phyloP scores from a whole-genome alignment of 2,329 filamentous ascomycete species.

The Amylocarpus encephaloides region DNA sequence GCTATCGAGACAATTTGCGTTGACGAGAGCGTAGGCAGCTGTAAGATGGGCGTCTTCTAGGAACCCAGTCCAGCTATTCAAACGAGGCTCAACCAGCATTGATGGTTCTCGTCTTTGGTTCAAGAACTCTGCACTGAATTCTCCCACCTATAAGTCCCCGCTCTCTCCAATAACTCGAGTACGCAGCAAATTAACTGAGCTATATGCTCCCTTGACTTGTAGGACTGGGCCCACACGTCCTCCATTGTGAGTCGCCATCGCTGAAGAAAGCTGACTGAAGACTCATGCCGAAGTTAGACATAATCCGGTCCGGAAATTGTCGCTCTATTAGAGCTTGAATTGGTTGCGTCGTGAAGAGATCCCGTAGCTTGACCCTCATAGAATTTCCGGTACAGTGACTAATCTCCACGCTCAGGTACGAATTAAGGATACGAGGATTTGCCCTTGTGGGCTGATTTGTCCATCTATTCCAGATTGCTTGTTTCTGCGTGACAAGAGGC shows the following conservation, averaged over 20 bases:
- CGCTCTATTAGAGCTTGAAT: background rate
- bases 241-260: background rate
- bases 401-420: slow-evolving; percentile 10
- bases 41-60: slow-evolving; percentile 1
- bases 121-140: background rate
- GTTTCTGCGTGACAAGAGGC: slow-evolving; percentile 7
- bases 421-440: slow-evolving; percentile 8
- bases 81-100: background rate
- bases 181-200: background rate
- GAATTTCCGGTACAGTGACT: slow-evolving; percentile 16
- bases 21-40: slow-evolving; percentile 1
- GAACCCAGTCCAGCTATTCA: background rate
- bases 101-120: background rate
- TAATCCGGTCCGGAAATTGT: background rate
- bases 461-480: slow-evolving; percentile 8
- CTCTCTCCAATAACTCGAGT: background rate
- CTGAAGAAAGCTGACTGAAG: background rate
- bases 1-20: background rate
- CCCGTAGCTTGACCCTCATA: slow-evolving; percentile 6
- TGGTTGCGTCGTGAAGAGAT: slow-evolving; percentile 1
- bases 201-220: background rate
- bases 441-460: slow-evolving; percentile 3
- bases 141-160: background rate
- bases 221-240: background rate
- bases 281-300: background rate